Evolutionary conservation across 805 yeast species (phyloP).

Genomic region (Nakazawaea anatomiae): DNA sequence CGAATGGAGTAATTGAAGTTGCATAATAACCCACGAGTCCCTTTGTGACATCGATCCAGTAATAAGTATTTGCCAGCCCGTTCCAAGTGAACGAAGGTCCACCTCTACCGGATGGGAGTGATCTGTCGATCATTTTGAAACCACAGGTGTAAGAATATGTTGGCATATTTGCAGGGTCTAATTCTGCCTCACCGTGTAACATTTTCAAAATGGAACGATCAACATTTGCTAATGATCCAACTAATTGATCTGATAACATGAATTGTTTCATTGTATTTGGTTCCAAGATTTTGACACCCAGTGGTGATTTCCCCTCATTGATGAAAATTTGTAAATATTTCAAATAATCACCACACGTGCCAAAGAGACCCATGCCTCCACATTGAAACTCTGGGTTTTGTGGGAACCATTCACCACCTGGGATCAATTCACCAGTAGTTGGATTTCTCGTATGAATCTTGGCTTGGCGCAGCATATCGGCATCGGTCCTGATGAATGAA

Average conservation of each 20-base stretch:
- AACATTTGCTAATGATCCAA: slow-evolving; percentile 16
- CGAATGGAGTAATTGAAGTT: background rate
- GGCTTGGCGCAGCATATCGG: slow-evolving; percentile 16
- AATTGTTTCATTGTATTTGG: slow-evolving; percentile 25
- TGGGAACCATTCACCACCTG: slow-evolving; percentile 13
- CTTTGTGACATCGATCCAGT: background rate
- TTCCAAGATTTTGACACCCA: slow-evolving; percentile 26
- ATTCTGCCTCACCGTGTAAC: background rate
- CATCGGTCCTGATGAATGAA: slow-evolving; percentile 19
- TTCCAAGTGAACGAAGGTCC: background rate
- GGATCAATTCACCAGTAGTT: slow-evolving; percentile 13
- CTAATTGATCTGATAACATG: slow-evolving; percentile 28
- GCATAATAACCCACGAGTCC: background rate
- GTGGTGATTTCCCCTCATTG: slow-evolving; percentile 32
- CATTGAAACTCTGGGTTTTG: slow-evolving; percentile 21
- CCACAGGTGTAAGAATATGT: background rate
- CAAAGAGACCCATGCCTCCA: slow-evolving; percentile 40
- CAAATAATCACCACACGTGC: slow-evolving; percentile 33
- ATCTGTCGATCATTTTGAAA: background rate
- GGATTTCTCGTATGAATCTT: slow-evolving; percentile 16
- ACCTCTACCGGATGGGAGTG: background rate
- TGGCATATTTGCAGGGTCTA: background rate
- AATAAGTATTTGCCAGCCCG: background rate
- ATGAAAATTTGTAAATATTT: slow-evolving; percentile 32
- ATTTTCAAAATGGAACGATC: slow-evolving; percentile 7